phyloP scores from a whole-genome alignment of 805 yeast genomes.

The Kodamaea sagamina region DNA sequence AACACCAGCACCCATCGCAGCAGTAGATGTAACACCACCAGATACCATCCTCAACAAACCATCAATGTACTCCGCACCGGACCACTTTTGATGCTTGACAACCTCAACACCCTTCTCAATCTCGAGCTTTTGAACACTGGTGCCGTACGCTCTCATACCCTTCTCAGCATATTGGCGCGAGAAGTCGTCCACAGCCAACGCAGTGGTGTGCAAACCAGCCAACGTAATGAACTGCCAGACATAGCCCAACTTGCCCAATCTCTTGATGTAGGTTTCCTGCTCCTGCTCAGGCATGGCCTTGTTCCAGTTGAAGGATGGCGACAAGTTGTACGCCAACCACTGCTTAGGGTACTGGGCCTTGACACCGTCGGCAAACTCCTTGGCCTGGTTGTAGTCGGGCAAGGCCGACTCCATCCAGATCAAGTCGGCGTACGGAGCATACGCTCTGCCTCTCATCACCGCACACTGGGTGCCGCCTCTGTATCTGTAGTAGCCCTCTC shows the following conservation, averaged over 20 bases:
- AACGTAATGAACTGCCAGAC: constrained; percentile 97
- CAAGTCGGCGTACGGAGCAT: constrained; percentile 91
- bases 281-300: constrained; percentile 85
- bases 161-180: constrained; percentile 72
- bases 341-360: constrained; percentile 77
- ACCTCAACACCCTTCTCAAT: constrained; percentile 89
- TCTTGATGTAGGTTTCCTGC: constrained; percentile 85
- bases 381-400: constrained; percentile 91
- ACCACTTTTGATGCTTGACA: constrained; percentile 98
- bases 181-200: constrained; percentile 85
- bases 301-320: constrained; percentile 98
- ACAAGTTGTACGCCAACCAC: constrained; percentile 95
- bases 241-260: constrained; percentile 86
- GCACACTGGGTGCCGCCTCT: constrained; percentile 97
- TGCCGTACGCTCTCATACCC: constrained; percentile 97
- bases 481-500: constrained; percentile 97
- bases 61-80: constrained; percentile 97
- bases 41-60: constrained; percentile 84
- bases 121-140: constrained; percentile 81
- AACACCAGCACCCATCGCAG: constrained; percentile 98
- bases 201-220: constrained; percentile 96
- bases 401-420: constrained; percentile 98
- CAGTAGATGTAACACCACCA: constrained; percentile 93
- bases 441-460: constrained; percentile 93
- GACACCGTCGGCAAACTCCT: constrained; percentile 93